phyloP scores from a whole-genome alignment of 2,329 filamentous ascomycete genomes.

The Mycosphaerella arachidis region DNA sequence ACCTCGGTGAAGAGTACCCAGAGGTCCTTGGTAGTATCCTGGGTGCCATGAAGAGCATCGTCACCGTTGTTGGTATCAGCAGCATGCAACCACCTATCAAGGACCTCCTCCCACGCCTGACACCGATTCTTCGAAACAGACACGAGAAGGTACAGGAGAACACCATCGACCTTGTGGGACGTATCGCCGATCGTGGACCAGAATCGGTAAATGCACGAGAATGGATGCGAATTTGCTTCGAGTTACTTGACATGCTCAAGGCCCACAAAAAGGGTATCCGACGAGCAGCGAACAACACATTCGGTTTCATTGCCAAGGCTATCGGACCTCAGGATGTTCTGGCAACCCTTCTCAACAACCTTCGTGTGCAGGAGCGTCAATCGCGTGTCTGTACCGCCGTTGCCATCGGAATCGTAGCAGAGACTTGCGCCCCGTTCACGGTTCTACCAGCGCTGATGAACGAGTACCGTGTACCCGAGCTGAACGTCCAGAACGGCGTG shows the following conservation, averaged over 20 bases:
- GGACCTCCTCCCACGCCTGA: conserved; percentile 88
- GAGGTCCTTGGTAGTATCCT: conserved; percentile 96
- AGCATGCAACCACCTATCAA: conserved; percentile 98
- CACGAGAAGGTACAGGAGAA: conserved; percentile 99
- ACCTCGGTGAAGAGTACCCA: conserved; percentile 96
- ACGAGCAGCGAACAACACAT: conserved; percentile 97
- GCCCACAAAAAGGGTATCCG: conserved; percentile 99
- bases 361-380: conserved; percentile 94
- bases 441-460: conserved; percentile 99
- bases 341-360: conserved; percentile 90
- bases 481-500: conserved; percentile 98
- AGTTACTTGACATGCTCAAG: conserved; percentile 97
- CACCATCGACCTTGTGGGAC: conserved; percentile 94
- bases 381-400: conserved; percentile 98
- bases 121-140: conserved; percentile 95
- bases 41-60: conserved; percentile 89
- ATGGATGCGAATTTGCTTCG: conserved; percentile 99
- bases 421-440: conserved; percentile 97
- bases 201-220: conserved; percentile 95
- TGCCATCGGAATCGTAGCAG: conserved; percentile 95
- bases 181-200: conserved; percentile 93
- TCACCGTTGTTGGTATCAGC: conserved; percentile 94
- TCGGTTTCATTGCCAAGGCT: conserved; percentile 98
- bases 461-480: conserved; percentile 94
- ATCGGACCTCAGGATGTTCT: conserved; percentile 97